phyloP scores from a whole-genome alignment of 2,329 filamentous ascomycete genomes.

The Colletotrichum sp. region DNA sequence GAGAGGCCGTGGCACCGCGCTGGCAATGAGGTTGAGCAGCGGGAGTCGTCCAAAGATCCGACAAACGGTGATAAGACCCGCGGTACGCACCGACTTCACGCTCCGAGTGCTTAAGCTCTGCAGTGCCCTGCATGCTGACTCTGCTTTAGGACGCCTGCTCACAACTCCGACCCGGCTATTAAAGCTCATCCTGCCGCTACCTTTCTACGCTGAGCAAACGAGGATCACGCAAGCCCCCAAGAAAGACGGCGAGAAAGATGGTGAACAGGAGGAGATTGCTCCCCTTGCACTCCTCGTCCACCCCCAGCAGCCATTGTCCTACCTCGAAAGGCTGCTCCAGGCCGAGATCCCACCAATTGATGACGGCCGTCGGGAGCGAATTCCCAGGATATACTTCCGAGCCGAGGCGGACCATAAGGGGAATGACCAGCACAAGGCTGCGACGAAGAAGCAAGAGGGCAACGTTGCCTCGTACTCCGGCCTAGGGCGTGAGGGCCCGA shows the following conservation, averaged over 20 bases:
- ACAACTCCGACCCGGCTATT: constrained; percentile 82
- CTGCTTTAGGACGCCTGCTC: constrained; percentile 68
- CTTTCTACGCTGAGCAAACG: constrained; percentile 32
- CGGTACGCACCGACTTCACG: constrained; percentile 27
- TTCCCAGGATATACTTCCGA: constrained; percentile 78
- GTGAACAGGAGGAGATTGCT: constrained; percentile 61
- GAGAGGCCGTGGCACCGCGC: constrained; percentile 71
- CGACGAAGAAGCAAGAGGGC: constrained; percentile 26
- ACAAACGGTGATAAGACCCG: constrained; percentile 31
- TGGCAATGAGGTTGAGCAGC: constrained; percentile 53
- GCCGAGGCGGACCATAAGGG: constrained; percentile 71
- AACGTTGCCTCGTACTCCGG: constrained; percentile 75
- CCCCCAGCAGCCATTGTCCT: constrained; percentile 88
- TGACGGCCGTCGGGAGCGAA: constrained; percentile 69
- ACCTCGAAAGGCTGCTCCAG: constrained; percentile 87
- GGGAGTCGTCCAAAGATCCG: constrained; percentile 31
- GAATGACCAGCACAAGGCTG: constrained; percentile 26
- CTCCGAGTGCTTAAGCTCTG: not conserved
- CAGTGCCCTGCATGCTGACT: not conserved
- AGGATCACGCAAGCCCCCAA: not conserved
- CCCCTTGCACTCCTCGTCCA: constrained; percentile 86
- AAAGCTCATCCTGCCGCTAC: constrained; percentile 80
- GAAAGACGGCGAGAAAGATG: constrained; percentile 22
- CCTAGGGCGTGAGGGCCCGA: constrained; percentile 65
- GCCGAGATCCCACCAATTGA: constrained; percentile 78